Conservation (phyloP, 345 rosid genomes). For the Draba incana region DNA sequence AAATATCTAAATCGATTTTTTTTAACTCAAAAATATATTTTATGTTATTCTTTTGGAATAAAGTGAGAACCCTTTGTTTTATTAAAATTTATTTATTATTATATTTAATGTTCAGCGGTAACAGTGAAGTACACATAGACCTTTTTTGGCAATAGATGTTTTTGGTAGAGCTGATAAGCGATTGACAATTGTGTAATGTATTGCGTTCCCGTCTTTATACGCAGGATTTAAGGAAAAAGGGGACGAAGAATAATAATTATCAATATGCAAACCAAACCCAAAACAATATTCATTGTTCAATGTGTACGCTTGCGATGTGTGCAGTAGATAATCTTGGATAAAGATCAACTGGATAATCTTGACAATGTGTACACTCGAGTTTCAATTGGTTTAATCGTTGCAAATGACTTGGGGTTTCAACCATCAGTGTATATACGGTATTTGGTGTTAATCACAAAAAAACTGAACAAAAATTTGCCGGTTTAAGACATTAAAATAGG, state of each 20-base stretch:
- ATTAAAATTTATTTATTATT: constrained; percentile 12
- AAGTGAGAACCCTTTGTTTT: constrained; percentile 22
- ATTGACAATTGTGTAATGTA: constrained; percentile 40
- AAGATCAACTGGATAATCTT: constrained; percentile 8
- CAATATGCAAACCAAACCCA: constrained; percentile 9
- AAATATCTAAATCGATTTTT: constrained; percentile 17
- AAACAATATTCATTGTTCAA: not conserved
- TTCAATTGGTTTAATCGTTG: not conserved
- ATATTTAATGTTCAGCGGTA: constrained; percentile 35
- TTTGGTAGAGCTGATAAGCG: constrained; percentile 36
- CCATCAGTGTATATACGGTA: not conserved
- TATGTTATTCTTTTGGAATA: constrained; percentile 25
- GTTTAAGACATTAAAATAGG: not conserved
- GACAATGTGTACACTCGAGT: not conserved
- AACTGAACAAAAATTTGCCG: not conserved
- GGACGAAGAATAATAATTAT: not conserved
- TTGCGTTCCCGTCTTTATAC: constrained; percentile 37
- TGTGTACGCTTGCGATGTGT: not conserved
- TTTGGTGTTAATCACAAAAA: not conserved
- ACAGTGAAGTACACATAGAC: constrained; percentile 39
- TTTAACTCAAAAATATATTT: too few relatives aligned
- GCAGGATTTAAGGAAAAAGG: constrained; percentile 34
- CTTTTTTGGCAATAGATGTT: constrained; percentile 36
- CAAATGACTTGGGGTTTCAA: not conserved
- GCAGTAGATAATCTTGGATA: not conserved